phyloP scores from a whole-genome alignment of 305 asterid genomes.

The Fraxinus paxiana region DNA sequence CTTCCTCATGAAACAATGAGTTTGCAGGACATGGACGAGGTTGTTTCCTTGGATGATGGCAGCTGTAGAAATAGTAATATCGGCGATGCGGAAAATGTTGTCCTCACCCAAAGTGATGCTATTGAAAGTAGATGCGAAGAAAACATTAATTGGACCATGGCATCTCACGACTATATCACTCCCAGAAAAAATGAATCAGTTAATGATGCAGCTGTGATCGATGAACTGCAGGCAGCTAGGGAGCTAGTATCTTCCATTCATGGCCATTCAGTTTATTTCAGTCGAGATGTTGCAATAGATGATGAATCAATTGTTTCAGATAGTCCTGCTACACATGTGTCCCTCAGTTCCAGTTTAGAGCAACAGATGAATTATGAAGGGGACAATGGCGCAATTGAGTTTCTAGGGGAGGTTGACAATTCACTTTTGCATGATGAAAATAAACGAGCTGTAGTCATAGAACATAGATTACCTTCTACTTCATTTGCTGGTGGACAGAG shows the following conservation, averaged over 20 bases:
- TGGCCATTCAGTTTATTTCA: slow-evolving; percentile 1
- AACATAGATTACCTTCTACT: slow-evolving; percentile 16
- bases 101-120: slow-evolving; percentile 23
- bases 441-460: slow-evolving; percentile 21
- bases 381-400: slow-evolving; percentile 23
- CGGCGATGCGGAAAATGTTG: slow-evolving; percentile 19
- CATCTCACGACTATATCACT: slow-evolving; percentile 14
- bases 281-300: not conserved
- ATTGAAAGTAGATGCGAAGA: slow-evolving; percentile 28
- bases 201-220: slow-evolving; percentile 23
- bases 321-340: slow-evolving; percentile 12
- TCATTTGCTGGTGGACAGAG: slow-evolving; percentile 26
- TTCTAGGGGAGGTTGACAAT: slow-evolving; percentile 25
- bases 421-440: slow-evolving; percentile 19
- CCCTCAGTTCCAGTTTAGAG: slow-evolving; percentile 21
- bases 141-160: slow-evolving; percentile 23
- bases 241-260: slow-evolving; percentile 9
- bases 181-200: slow-evolving; percentile 10
- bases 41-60: slow-evolving; percentile 12
- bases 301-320: slow-evolving; percentile 26
- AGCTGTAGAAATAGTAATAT: slow-evolving; percentile 5
- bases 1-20: slow-evolving; percentile 6
- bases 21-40: slow-evolving; percentile 12
- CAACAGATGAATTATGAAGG: slow-evolving; percentile 23
- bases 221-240: slow-evolving; percentile 21